Evolutionary conservation across 1,139 yeast genomes (phyloP), one percentile per base, ranked within the genome.

Genomic region (Blastobotrys indianensis): DNA sequence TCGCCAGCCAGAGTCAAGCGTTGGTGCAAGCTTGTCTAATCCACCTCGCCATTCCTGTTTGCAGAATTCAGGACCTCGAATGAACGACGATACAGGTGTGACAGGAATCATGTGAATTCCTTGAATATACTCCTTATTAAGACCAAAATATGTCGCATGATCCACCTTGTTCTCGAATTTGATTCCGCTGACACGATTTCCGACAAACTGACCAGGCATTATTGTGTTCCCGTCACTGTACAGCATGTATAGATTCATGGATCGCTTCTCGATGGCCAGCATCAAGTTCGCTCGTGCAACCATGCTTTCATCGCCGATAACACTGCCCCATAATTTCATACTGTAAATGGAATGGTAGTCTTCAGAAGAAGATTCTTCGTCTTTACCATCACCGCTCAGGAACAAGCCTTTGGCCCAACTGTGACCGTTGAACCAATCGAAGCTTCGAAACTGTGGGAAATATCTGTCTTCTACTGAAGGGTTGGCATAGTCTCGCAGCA

Each of bases 101-200:
- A 84, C 71, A 16, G 97, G 94, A 48, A 90, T 73, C 81, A 90
- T 90, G 63, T 90, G 97, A 51, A 90, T 87, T 59, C 95, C 95
- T 56, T 88, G 96, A 44, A 88, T 86, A 61, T 82, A 90, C 62
- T 88, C 88, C 40, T 72, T 64, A 42, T 77, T 71, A 55, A 70
- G 68, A 2, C 95, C 95, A 59, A 86, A 86, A 63, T 82, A 86
- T 1, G 95, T 90, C 2, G 95, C 86, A 66, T 85, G 94, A 56
- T 85, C 95, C 51, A 85, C 69, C 67, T 90, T 88, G 64, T 88
- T 87, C 61, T 87, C 96, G 63, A 79, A 82, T 17, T 56, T 46
- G 37, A 84, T 83, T 47, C 94, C 94, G 42, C 82, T 68, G 32
- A 81, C 88, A 59, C 76, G 78, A 66, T 84, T 83, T 32, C 71